A percentile compares a stretch with the other conserved stretches of the same genome.
phyloP scores from a whole-genome alignment of 2,329 filamentous ascomycete species.

The Phialemoniopsis sp. region DNA sequence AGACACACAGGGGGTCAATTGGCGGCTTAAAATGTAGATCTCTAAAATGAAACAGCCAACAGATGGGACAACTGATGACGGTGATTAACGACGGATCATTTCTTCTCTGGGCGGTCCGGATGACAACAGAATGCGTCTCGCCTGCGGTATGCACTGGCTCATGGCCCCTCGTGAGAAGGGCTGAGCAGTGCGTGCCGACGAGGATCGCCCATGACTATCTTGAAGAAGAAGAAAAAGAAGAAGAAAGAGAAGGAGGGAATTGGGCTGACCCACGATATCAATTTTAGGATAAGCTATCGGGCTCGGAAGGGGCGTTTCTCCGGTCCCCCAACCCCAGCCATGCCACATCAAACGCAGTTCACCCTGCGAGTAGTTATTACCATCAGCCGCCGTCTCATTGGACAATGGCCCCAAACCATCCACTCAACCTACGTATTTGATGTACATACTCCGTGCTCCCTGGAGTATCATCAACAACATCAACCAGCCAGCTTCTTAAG shows the following conservation, averaged over 20 bases:
- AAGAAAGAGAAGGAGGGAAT: slow-evolving; percentile 6
- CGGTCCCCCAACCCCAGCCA: too few species aligned
- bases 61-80: slow-evolving; percentile 43
- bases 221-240: slow-evolving; percentile 29
- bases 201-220: slow-evolving; percentile 48
- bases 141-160: slow-evolving; percentile 20
- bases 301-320: too few species aligned
- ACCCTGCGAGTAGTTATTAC: too few species aligned
- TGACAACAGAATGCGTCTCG: slow-evolving; percentile 21
- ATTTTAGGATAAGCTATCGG: too few species aligned
- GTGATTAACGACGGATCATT: slow-evolving; percentile 56
- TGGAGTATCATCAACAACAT: too few species aligned
- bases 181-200: slow-evolving; percentile 19
- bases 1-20: too few species aligned
- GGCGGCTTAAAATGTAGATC: slow-evolving; percentile 49
- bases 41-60: slow-evolving; percentile 53
- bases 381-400: slow-evolving; percentile 6
- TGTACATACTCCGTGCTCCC: too few species aligned
- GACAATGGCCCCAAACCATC: too few species aligned
- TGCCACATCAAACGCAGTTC: too few species aligned
- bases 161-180: slow-evolving; percentile 9
- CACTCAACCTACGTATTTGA: too few species aligned
- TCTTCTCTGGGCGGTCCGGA: slow-evolving; percentile 34
- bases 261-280: background rate
- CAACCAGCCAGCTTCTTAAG: too few species aligned